phyloP scores from a whole-genome alignment of 2,329 filamentous ascomycete species.

The Talaromyces albobiverticillius region DNA sequence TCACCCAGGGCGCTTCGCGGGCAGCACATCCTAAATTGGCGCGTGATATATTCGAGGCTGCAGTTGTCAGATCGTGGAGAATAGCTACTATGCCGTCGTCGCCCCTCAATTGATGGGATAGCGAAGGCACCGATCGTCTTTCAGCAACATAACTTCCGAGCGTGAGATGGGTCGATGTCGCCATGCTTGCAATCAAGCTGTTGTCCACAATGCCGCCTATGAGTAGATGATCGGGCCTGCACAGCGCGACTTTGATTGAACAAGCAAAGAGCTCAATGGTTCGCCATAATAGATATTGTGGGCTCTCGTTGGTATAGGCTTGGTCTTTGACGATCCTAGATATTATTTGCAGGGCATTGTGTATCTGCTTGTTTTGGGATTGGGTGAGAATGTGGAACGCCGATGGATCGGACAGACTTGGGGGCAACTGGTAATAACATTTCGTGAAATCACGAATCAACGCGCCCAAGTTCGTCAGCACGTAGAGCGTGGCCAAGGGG shows the following conservation, averaged over 20 bases:
- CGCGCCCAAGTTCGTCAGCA: constrained; percentile 27
- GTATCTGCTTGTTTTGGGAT: constrained; percentile 28
- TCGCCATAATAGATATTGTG: constrained; percentile 23
- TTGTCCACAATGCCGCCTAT: constrained; percentile 36
- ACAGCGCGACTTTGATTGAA: constrained; percentile 28
- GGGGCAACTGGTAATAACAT: constrained; percentile 34
- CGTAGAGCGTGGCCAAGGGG: constrained; percentile 26
- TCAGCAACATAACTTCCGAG: constrained; percentile 25
- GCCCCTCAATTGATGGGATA: constrained; percentile 21
- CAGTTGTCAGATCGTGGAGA: constrained; percentile 26
- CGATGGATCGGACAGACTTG: constrained; percentile 28
- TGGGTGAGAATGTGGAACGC: constrained; percentile 35
- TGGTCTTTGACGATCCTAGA: constrained; percentile 17
- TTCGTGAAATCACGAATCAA: constrained; percentile 33
- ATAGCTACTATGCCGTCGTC: constrained; percentile 28
- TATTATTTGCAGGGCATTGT: constrained; percentile 24
- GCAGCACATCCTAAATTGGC: constrained; percentile 15
- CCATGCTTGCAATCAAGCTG: constrained; percentile 29
- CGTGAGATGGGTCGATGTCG: constrained; percentile 28
- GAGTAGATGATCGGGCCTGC: constrained; percentile 31
- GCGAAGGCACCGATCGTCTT: constrained; percentile 25
- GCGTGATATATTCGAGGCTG: constrained; percentile 6
- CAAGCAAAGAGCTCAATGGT: constrained; percentile 24
- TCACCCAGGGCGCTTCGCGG: constrained; percentile 30
- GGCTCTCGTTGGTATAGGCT: constrained; percentile 16